Evolutionary conservation across 306 rosid genomes (phyloP).

Genomic region (Trichosanthes cucumerina): DNA sequence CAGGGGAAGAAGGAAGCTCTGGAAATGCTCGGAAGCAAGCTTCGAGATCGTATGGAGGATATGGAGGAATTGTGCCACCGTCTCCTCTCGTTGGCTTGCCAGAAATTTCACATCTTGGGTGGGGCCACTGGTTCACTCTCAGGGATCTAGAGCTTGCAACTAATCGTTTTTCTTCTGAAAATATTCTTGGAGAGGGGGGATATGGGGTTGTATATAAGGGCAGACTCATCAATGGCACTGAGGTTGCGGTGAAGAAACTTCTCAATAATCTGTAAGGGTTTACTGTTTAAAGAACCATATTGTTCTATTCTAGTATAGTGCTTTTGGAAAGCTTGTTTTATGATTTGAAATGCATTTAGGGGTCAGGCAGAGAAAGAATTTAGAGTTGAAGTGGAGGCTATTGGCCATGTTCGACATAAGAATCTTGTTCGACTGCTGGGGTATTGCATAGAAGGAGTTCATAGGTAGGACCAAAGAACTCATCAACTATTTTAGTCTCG

Average conservation of each 20-base stretch:
- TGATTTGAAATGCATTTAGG: slow-evolving; percentile 25
- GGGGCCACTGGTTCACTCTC: slow-evolving; percentile 99
- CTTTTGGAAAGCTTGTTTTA: neutral
- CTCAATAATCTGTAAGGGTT: slow-evolving; percentile 80
- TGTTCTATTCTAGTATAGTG: neutral
- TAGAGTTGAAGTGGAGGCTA: slow-evolving; percentile 96
- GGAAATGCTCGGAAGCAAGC: slow-evolving; percentile 54
- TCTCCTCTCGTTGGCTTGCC: slow-evolving; percentile 88
- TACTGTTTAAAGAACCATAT: slow-evolving; percentile 9
- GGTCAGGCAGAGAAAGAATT: slow-evolving; percentile 99
- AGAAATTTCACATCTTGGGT: slow-evolving; percentile 89
- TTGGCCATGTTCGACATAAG: slow-evolving; percentile 93
- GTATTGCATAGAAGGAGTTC: slow-evolving; percentile 84
- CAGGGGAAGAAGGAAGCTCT: slow-evolving; percentile 84
- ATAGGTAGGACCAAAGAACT: slow-evolving; percentile 39
- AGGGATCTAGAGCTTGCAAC: slow-evolving; percentile 84
- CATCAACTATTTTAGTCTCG: neutral
- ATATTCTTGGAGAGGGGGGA: slow-evolving; percentile 89
- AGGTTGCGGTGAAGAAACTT: slow-evolving; percentile 92
- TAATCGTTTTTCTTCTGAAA: slow-evolving; percentile 48
- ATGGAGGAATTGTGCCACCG: slow-evolving; percentile 43
- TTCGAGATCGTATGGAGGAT: slow-evolving; percentile 29
- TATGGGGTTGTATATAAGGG: slow-evolving; percentile 93
- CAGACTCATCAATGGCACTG: slow-evolving; percentile 69
- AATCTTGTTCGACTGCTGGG: slow-evolving; percentile 91